These are phyloP conservation scores for Oxyria digyna DNA, from an alignment of 148 eudicot species.

Conservation along the genomic window DNA sequence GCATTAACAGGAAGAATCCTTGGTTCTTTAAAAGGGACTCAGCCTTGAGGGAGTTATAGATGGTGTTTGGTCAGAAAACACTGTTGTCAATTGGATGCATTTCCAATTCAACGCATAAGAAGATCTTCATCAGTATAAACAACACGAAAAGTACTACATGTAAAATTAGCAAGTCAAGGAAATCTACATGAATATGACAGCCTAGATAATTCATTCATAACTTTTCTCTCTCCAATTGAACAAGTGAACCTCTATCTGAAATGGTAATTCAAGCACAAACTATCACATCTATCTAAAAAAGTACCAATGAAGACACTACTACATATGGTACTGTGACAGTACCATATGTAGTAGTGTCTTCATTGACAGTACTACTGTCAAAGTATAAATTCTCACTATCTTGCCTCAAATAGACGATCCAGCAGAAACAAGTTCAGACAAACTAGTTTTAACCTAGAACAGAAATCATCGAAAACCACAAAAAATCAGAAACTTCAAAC, in stretches of 20 bases:
- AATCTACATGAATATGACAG: no score
- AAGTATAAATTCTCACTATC: not conserved
- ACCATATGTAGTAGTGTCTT: no score
- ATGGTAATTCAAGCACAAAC: not conserved
- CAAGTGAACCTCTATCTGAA: not conserved
- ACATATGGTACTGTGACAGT: not conserved
- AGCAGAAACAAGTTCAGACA: constrained; percentile 2
- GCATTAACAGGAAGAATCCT: no score
- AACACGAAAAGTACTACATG: no score
- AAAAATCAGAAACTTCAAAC: not conserved
- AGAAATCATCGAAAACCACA: constrained; percentile 1
- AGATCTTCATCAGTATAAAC: no score
- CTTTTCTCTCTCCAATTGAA: not conserved
- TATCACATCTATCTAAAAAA: not conserved
- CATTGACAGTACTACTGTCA: no score
- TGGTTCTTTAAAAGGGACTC: no score
- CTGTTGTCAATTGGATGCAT: no score
- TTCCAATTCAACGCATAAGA: no score
- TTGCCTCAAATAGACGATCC: not conserved
- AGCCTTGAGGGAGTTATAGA: no score
- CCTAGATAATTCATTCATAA: not conserved
- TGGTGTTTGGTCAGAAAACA: no score
- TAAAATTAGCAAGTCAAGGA: no score
- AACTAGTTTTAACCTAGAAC: constrained; percentile 3
- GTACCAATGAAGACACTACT: not conserved